phyloP scores from a whole-genome alignment of 2,329 filamentous ascomycete genomes.

The Cladorrhinum sp. region DNA sequence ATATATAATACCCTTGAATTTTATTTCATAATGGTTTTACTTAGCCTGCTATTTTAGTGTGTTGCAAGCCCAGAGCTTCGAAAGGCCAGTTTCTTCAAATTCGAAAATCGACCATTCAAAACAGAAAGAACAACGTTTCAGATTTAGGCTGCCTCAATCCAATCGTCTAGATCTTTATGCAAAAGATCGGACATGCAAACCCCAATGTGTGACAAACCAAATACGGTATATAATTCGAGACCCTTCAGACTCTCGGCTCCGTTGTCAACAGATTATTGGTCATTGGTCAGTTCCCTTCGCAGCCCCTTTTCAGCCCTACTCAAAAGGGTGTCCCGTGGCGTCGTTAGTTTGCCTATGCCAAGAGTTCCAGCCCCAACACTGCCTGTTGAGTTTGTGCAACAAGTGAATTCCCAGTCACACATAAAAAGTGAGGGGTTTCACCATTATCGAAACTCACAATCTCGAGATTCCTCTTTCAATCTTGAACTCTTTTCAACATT shows the following conservation, averaged over 20 bases:
- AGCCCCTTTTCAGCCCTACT: background rate
- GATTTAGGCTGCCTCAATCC: background rate
- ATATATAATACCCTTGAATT: background rate
- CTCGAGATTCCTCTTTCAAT: too few species aligned
- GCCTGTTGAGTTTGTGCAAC: background rate
- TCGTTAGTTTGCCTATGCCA: background rate
- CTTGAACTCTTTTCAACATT: too few species aligned
- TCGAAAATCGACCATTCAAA: too few species aligned
- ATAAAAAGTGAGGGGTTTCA: too few species aligned
- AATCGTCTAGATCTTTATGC: too few species aligned
- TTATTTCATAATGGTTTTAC: background rate
- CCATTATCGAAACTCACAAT: too few species aligned
- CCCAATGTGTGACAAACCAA: background rate
- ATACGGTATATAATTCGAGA: background rate
- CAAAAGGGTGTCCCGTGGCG: background rate
- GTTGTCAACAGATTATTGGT: background rate
- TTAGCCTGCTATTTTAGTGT: too few species aligned
- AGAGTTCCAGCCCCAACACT: background rate
- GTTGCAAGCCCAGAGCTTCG: background rate
- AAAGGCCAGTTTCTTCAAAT: too few species aligned
- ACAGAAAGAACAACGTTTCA: too few species aligned
- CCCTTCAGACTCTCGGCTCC: background rate
- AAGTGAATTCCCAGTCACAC: too few species aligned
- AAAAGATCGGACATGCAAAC: background rate
- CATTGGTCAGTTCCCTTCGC: background rate